Conservation (phyloP, 2,329 filamentous ascomycete species). For the Aspergillus persii region DNA sequence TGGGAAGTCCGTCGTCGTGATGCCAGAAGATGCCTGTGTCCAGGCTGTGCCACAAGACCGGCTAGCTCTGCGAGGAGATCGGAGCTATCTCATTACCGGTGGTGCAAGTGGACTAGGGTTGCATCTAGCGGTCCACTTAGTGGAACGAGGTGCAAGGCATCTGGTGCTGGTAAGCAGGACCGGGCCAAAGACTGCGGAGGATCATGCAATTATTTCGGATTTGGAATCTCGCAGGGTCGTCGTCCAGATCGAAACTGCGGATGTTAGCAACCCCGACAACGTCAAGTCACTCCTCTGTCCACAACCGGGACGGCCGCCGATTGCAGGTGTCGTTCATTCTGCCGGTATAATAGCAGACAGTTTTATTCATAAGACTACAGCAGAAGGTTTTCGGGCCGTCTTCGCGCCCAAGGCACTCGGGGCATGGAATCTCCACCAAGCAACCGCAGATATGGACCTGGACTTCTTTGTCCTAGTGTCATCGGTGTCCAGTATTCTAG, state of each 20-base stretch:
- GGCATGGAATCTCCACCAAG: not conserved
- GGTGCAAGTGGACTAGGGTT: not conserved
- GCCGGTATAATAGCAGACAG: not conserved
- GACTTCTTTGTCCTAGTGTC: not conserved
- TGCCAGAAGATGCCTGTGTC: not conserved
- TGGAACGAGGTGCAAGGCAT: not conserved
- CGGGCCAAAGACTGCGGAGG: not conserved
- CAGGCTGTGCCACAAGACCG: not conserved
- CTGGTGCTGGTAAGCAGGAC: not conserved
- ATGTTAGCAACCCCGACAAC: not conserved
- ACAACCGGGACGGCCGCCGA: not conserved
- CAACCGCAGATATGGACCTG: not conserved
- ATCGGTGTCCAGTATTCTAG: not conserved
- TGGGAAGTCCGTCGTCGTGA: not conserved
- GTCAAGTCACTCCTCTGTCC: not conserved
- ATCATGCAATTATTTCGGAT: not conserved
- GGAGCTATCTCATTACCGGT: not conserved
- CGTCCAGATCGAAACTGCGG: not conserved
- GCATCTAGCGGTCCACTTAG: not conserved
- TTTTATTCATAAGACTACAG: not conserved
- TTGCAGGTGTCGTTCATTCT: not conserved
- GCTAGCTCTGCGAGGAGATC: not conserved
- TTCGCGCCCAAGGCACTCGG: not conserved
- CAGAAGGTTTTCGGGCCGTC: not conserved
- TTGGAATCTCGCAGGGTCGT: not conserved